These are phyloP conservation scores for Canavalia gladiata DNA, from an alignment of 306 rosid species.

Conservation along the genomic window DNA sequence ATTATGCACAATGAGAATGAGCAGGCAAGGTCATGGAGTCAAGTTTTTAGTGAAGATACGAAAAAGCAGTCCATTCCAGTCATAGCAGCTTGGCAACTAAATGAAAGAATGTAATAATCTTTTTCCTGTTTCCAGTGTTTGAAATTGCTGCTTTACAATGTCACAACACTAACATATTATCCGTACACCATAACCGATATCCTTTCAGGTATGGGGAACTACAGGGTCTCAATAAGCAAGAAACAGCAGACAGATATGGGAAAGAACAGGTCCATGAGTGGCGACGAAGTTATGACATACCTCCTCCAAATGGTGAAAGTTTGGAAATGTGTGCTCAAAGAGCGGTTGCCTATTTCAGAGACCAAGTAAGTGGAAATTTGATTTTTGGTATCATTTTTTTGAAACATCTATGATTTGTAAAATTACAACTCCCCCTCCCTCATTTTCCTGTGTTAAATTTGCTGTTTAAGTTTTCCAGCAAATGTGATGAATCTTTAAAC, in stretches of 20 bases:
- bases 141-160: conserved; percentile 29
- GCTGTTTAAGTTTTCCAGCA: conserved; percentile 23
- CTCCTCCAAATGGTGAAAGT: conserved; percentile 99
- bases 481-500: conserved; percentile 18
- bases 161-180: conserved; percentile 7
- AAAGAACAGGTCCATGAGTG: conserved; percentile 97
- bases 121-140: conserved; percentile 41
- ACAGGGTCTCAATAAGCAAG: conserved; percentile 98
- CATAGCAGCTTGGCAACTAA: conserved; percentile 85
- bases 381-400: not conserved
- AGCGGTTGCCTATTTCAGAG: conserved; percentile 98
- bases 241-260: conserved; percentile 96
- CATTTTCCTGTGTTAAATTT: not conserved
- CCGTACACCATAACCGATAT: conserved; percentile 26
- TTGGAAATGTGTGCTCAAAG: conserved; percentile 99
- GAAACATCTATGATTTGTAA: not conserved
- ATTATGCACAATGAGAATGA: conserved; percentile 88
- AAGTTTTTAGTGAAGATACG: conserved; percentile 90
- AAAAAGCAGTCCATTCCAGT: conserved; percentile 95
- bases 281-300: conserved; percentile 95
- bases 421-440: not conserved
- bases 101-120: conserved; percentile 90
- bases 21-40: conserved; percentile 89
- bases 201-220: conserved; percentile 92
- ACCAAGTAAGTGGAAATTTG: conserved; percentile 63